Evolutionary conservation across 805 yeast genomes (phyloP), one percentile per base, ranked within the genome.

Genomic region (Monosporozyma aquatica): DNA sequence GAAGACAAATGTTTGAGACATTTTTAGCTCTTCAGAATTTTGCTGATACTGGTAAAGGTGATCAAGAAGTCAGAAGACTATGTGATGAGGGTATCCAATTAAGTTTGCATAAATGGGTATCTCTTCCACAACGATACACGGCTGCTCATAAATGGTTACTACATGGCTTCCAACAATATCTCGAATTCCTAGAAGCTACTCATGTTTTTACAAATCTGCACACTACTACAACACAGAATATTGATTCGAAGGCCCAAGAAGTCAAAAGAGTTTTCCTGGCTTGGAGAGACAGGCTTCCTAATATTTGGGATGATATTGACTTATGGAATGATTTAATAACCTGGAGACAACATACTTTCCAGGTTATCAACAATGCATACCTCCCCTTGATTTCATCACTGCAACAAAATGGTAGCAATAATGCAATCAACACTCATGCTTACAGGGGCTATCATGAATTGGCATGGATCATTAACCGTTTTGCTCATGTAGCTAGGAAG

Each of bases 291-390:
- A 78, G 99, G 48, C 69, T 94, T 40, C 99, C 99, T 10, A 92
- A 92, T 55, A 70, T 76, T 7, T 92, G 97, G 97, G 99, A 92
- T 64, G 98, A 92, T 60, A 89, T 92, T 55, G 90, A 87, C 59
- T 76, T 89, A 47, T 92, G 99, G 99, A 89, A 94, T 51, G 99
- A 92, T 58, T 67, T 92, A 46, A 95, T 92, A 4, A 89, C 97
- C 0, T 92, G 99, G 99, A 75, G 99, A 52, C 97, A 92, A 64
- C 97, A 92, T 66, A 97, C 95, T 0, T 92, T 94, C 71, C 89
- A 86, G 49, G 96, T 90, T 21, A 89, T 92, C 53, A 92, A 92
- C 69, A 84, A 84, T 59, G 95, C 86, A 2, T 92, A 92, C 62
- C 74, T 89, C 72, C 97, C 97, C 7, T 72, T 94, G 55, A 82